Conservation (phyloP, 192 early-diverging fungal genomes). For the Coemansia sp. region DNA sequence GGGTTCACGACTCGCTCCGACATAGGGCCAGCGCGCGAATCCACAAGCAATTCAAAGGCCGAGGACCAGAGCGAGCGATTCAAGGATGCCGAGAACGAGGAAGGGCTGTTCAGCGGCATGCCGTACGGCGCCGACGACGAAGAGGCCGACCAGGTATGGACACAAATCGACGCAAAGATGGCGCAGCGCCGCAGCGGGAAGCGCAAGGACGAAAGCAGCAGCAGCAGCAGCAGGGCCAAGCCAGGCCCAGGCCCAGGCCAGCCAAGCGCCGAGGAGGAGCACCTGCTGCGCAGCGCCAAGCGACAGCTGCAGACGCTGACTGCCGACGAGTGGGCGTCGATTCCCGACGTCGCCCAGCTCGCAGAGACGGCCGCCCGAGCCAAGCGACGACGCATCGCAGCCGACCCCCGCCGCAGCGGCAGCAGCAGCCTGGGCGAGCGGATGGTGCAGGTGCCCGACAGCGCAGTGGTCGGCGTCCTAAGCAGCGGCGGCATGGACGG, state of each 20-base stretch:
- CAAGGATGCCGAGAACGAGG: slow-evolving; percentile 93
- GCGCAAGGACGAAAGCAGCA: slow-evolving; percentile 67
- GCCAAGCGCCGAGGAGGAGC: slow-evolving; percentile 82
- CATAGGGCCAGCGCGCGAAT: slow-evolving; percentile 93
- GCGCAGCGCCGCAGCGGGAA: slow-evolving; percentile 71
- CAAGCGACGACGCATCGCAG: slow-evolving; percentile 65
- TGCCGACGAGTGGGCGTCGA: slow-evolving; percentile 82
- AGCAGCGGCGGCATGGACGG: slow-evolving; percentile 8
- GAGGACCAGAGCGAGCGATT: slow-evolving; percentile 38
- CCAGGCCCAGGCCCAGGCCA: too few relatives aligned
- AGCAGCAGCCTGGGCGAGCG: slow-evolving; percentile 11
- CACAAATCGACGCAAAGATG: slow-evolving; percentile 85
- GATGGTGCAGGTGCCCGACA: slow-evolving; percentile 60
- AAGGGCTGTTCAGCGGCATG: slow-evolving; percentile 78
- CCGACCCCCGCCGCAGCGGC: slow-evolving; percentile 10
- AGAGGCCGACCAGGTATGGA: slow-evolving; percentile 93
- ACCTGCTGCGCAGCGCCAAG: slow-evolving; percentile 92
- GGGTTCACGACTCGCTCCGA: slow-evolving; percentile 98
- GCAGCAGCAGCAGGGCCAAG: too few relatives aligned
- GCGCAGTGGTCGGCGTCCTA: slow-evolving; percentile 53
- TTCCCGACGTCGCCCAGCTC: slow-evolving; percentile 73
- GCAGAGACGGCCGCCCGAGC: slow-evolving; percentile 58
- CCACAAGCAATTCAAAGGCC: slow-evolving; percentile 8
- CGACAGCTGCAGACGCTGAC: slow-evolving; percentile 72
- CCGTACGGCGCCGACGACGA: slow-evolving; percentile 97